Percentiles rank a stretch among this genome's conserved stretches.
Conservation (phyloP, 2,329 filamentous ascomycete genomes). For the Mycogone perniciosa region DNA sequence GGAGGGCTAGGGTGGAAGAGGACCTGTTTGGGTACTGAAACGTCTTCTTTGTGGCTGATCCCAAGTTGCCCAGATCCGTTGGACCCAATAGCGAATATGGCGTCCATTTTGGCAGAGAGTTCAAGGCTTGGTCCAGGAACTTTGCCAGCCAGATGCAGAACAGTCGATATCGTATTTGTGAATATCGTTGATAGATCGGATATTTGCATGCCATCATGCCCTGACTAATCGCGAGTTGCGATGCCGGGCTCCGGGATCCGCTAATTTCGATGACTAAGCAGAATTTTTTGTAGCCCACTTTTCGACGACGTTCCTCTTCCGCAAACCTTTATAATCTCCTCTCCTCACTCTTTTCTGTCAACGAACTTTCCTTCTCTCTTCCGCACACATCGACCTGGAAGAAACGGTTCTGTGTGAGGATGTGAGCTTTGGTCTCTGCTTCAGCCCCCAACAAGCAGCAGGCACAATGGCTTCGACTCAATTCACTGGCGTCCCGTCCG, state of each 20-base stretch:
- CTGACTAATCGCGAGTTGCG: background rate
- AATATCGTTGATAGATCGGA: background rate
- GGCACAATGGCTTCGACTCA: constrained; percentile 25
- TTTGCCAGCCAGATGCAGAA: no score
- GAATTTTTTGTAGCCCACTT: background rate
- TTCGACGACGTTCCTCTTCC: background rate
- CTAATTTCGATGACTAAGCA: constrained; percentile 2
- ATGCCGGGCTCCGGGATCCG: background rate
- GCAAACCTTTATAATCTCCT: constrained; percentile 12
- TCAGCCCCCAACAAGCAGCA: constrained; percentile 19
- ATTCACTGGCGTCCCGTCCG: constrained; percentile 24
- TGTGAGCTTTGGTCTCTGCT: constrained; percentile 23
- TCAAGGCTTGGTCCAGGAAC: no score
- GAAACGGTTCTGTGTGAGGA: constrained; percentile 14
- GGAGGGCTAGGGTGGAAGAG: constrained; percentile 43
- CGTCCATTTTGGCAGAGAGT: constrained; percentile 31
- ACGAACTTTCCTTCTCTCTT: constrained; percentile 11
- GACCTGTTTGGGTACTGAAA: constrained; percentile 58
- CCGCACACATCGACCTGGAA: constrained; percentile 5
- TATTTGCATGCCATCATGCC: background rate
- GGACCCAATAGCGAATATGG: constrained; percentile 64
- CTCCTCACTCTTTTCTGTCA: constrained; percentile 11
- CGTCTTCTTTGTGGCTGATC: constrained; percentile 64
- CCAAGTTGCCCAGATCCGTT: constrained; percentile 73
- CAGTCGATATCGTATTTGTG: no score